A percentile compares a stretch with the other conserved stretches of the same genome.
phyloP scores from a whole-genome alignment of 2,329 filamentous ascomycete species.

The Lachnellula hyalina region DNA sequence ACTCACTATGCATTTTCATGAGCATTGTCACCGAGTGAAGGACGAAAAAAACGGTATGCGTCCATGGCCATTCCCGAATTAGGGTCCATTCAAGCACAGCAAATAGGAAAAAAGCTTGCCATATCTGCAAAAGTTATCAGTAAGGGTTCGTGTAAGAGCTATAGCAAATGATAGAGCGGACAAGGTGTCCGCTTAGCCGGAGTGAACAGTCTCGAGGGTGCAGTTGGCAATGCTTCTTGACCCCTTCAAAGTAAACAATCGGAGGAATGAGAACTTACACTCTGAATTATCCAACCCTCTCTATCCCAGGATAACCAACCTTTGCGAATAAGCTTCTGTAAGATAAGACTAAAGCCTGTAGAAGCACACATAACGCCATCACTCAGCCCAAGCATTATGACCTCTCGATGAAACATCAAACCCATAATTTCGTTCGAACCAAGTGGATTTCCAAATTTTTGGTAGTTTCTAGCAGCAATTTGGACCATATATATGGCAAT shows the following conservation, averaged over 20 bases:
- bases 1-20: conserved; percentile 69
- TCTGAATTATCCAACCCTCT: conserved; percentile 68
- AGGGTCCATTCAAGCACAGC: conserved; percentile 61
- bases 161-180: not conserved
- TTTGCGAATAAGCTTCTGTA: conserved; percentile 57
- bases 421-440: conserved; percentile 68
- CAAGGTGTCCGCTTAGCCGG: no score
- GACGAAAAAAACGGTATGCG: conserved; percentile 72
- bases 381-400: conserved; percentile 52
- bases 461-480: conserved; percentile 64
- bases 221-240: not conserved
- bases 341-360: conserved; percentile 58
- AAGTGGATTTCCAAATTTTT: conserved; percentile 60
- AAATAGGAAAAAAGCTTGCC: conserved; percentile 62
- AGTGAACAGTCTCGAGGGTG: no score
- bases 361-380: conserved; percentile 65
- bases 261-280: conserved; percentile 38
- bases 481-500: conserved; percentile 62
- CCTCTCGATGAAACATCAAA: conserved; percentile 57
- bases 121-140: conserved; percentile 42
- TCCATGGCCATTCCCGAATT: conserved; percentile 75
- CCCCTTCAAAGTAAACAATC: not conserved
- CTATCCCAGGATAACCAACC: conserved; percentile 62
- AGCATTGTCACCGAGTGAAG: conserved; percentile 69
- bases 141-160: not conserved